These are phyloP conservation scores for Ustilago hordei DNA, from an alignment of 1,284 basidiomycete genomes.

Conservation along the genomic window DNA sequence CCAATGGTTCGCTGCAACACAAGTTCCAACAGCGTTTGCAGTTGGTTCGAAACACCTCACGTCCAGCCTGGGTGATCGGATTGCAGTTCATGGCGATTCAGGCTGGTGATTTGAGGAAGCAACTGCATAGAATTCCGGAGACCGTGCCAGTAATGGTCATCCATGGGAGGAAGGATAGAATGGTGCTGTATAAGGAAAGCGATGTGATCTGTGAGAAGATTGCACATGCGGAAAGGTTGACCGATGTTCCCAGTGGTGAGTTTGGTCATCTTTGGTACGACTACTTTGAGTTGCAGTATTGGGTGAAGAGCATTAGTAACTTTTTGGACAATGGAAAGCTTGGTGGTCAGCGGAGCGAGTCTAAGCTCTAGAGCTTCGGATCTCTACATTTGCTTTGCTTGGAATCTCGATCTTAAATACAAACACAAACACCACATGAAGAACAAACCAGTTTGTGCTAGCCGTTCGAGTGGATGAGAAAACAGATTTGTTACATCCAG, in stretches of 20 bases:
- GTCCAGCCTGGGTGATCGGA: slow-evolving; percentile 49
- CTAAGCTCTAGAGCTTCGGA: slow-evolving; percentile 11
- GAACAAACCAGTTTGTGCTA: not conserved
- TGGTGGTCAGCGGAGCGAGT: not conserved
- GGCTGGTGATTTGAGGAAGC: slow-evolving; percentile 29
- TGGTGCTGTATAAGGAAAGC: slow-evolving; percentile 61
- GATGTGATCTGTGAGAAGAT: slow-evolving; percentile 44
- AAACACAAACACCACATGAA: too few relatives aligned
- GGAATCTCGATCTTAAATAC: too few relatives aligned
- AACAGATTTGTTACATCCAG: not conserved
- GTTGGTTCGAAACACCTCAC: slow-evolving; percentile 23
- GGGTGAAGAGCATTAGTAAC: slow-evolving; percentile 34
- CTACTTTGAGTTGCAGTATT: slow-evolving; percentile 52
- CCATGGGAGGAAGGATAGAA: slow-evolving; percentile 60
- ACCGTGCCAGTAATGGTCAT: slow-evolving; percentile 49
- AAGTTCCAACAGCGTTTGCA: slow-evolving; percentile 37
- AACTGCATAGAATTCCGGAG: slow-evolving; percentile 41
- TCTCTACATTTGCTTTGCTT: too few relatives aligned
- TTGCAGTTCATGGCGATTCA: slow-evolving; percentile 58
- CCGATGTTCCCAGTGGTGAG: slow-evolving; percentile 15
- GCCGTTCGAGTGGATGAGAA: not conserved
- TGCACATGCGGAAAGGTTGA: slow-evolving; percentile 46
- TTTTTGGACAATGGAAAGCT: slow-evolving; percentile 40
- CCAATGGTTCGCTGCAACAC: slow-evolving; percentile 5
- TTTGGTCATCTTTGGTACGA: slow-evolving; percentile 64